These are phyloP conservation scores for Hypocreales sp. DNA, from an alignment of 2,329 filamentous ascomycete genomes.

Conservation along the genomic window DNA sequence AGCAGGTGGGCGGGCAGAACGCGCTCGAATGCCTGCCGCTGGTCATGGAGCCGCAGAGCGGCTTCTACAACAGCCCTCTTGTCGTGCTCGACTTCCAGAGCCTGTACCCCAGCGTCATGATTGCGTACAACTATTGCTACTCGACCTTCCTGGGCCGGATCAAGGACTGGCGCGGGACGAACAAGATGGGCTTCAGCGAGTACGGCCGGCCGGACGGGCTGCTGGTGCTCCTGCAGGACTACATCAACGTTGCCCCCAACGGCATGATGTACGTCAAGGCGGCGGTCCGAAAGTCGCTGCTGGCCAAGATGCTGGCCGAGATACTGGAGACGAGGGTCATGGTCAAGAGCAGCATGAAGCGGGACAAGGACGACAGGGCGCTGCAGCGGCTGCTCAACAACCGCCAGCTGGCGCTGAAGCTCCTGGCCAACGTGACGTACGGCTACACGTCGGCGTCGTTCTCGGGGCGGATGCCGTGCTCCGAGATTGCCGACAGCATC, in stretches of 20 bases:
- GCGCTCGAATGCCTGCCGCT: conserved; percentile 86
- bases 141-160: conserved; percentile 88
- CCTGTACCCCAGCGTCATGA: conserved; percentile 94
- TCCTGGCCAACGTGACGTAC: conserved; percentile 98
- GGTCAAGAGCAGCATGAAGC: conserved; percentile 95
- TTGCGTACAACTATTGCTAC: conserved; percentile 98
- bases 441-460: conserved; percentile 96
- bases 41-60: conserved; percentile 94
- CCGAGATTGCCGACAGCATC: conserved; percentile 95
- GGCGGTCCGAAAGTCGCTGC: conserved; percentile 71
- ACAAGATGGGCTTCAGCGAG: conserved; percentile 89
- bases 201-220: conserved; percentile 66
- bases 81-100: conserved; percentile 93
- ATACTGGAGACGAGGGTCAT: conserved; percentile 93
- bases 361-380: conserved; percentile 73
- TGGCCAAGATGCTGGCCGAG: conserved; percentile 93
- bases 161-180: conserved; percentile 71
- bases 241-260: conserved; percentile 88
- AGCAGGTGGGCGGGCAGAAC: conserved; percentile 88
- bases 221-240: conserved; percentile 61
- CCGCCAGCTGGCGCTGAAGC: conserved; percentile 80
- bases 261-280: conserved; percentile 90
- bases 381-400: conserved; percentile 85
- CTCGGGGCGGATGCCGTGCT: conserved; percentile 93
- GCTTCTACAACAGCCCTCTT: conserved; percentile 80